Percentiles rank a stretch among this genome's conserved stretches.
These are phyloP conservation scores for Trametes maxima DNA, from an alignment of 768 basidiomycete genomes.

Conservation along the genomic window DNA sequence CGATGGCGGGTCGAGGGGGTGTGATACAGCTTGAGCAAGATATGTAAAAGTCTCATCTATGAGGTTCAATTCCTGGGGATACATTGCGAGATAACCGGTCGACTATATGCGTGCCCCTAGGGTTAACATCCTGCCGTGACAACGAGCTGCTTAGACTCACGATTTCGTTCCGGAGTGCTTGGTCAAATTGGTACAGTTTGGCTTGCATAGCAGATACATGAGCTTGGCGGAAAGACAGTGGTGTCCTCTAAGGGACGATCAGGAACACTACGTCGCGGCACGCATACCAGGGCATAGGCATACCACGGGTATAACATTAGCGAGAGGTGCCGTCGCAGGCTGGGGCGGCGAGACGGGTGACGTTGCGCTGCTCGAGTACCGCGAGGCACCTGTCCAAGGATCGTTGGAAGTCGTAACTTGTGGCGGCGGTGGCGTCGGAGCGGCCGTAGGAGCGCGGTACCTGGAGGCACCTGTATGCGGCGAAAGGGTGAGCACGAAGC, in stretches of 20 bases:
- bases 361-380: constrained; percentile 49
- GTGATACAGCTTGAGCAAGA: constrained; percentile 52
- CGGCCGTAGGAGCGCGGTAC: constrained; percentile 31
- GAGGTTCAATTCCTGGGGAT: constrained; percentile 57
- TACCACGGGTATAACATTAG: constrained; percentile 30
- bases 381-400: constrained; percentile 73
- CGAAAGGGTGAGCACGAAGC: constrained; percentile 13
- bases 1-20: constrained; percentile 35
- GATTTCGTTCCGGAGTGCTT: constrained; percentile 64
- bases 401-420: constrained; percentile 51
- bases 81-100: constrained; percentile 70
- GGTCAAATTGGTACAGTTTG: constrained; percentile 78
- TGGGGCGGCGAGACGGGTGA: constrained; percentile 37
- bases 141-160: constrained; percentile 44
- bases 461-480: constrained; percentile 34
- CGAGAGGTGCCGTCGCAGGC: constrained; percentile 34
- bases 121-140: not conserved
- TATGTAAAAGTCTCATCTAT: constrained; percentile 67
- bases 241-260: constrained; percentile 48
- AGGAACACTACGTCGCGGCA: not conserved
- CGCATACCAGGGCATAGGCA: not conserved
- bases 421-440: constrained; percentile 31
- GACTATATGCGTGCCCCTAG: constrained; percentile 45
- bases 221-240: constrained; percentile 84
- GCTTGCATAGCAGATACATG: constrained; percentile 77